phyloP scores from a whole-genome alignment of 1,284 basidiomycete species.

The Pholiota adiposa region DNA sequence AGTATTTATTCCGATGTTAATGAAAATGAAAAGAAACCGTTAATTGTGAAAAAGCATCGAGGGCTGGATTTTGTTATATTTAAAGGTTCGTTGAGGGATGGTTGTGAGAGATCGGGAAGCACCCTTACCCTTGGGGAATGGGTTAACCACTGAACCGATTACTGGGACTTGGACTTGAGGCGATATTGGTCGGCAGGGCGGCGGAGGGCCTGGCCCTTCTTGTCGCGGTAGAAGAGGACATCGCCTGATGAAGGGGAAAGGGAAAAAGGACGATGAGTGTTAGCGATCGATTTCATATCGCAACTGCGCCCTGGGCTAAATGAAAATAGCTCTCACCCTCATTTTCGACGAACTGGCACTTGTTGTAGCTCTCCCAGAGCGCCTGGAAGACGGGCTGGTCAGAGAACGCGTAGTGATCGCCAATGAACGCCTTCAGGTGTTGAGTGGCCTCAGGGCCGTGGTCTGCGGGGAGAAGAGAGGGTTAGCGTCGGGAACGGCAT shows the following conservation, averaged over 20 bases:
- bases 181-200: conserved; percentile 25
- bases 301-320: background rate
- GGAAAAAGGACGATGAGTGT: background rate
- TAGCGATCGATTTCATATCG: background rate
- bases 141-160: background rate
- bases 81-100: background rate
- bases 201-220: conserved; percentile 25
- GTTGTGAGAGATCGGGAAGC: no score
- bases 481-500: background rate
- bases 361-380: conserved; percentile 61
- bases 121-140: background rate
- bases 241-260: conserved; percentile 15
- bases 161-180: conserved; percentile 18
- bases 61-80: background rate
- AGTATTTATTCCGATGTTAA: background rate
- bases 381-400: conserved; percentile 53
- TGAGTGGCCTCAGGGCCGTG: conserved; percentile 56
- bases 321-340: conserved; percentile 30
- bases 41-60: background rate
- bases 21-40: background rate
- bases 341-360: conserved; percentile 72
- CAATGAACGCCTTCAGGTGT: conserved; percentile 54
- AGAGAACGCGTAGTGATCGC: conserved; percentile 54
- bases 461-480: conserved; percentile 32
- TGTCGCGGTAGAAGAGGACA: conserved; percentile 29